Evolutionary conservation across 306 rosid genomes (phyloP), one percentile per base, ranked within the genome.

Genomic region (Malus fusca): DNA sequence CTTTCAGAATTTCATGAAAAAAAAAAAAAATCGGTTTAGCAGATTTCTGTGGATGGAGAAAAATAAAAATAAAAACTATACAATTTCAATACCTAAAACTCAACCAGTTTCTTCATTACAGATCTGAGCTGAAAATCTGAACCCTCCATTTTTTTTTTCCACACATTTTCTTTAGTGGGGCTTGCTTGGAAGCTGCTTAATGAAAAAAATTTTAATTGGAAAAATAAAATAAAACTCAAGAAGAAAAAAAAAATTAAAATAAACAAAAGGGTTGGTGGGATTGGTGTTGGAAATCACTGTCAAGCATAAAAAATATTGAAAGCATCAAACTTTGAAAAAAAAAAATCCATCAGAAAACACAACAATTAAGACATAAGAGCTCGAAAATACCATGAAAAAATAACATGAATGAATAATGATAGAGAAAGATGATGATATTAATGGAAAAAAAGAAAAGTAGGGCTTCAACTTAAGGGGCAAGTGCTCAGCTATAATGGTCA

Each of bases 251-350:
- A 40, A 60, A 37, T 35, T 35, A 35, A 60, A 40, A 40, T 25
- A 17, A 73, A 18, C 30, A 42, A 62, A 62, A 62, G 43, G 61
- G 77, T 74, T 18, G 69, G 68, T 59, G 28, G 77, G 17, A 30
- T 72, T 37, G 67, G 66, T 25, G 77, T 69, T 60, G 77, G 46
- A 62, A 74, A 62, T 74, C 70, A 74, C 61, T 44, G 18, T 62
- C 69, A 74, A 59, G 53, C 23, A 42, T 42, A 1, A 68, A 72
- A 56, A 33, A 58, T 58, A 30, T 40, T 11, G 35, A 43, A 43
- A 61, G 53, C 69, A 62, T 61, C 60, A 28, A 74, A 61, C 61
- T 61, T 64, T 19, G 60, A 62, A 74, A 62, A 6, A 33, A 21
- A 19, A 21, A 26, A 62, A 43, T 46, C 13, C 12, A 74, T 43